Evolutionary conservation across 2,329 filamentous ascomycete genomes (phyloP).

Genomic region (Hymenoscyphus fructigenus): DNA sequence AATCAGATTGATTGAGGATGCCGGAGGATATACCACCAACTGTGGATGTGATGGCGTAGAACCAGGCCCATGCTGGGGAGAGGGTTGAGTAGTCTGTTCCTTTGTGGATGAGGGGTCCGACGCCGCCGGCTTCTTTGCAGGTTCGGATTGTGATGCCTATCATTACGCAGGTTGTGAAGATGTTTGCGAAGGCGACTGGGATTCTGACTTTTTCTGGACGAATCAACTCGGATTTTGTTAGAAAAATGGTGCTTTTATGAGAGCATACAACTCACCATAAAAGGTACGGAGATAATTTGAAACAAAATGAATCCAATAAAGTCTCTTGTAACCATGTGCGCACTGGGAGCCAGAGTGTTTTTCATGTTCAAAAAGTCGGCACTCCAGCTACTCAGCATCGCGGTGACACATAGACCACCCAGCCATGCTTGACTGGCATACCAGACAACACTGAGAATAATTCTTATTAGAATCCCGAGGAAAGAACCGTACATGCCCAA

Average conservation of each 20-base stretch:
- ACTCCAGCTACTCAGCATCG: constrained; percentile 38
- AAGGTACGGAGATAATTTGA: constrained; percentile 37
- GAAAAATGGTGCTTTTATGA: not conserved
- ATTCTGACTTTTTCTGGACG: constrained; percentile 43
- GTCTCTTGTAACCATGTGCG: constrained; percentile 38
- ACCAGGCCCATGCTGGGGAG: not conserved
- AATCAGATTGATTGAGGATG: constrained; percentile 44
- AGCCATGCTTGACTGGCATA: constrained; percentile 37
- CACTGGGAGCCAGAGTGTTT: constrained; percentile 37
- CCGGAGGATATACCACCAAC: constrained; percentile 5
- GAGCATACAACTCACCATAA: not conserved
- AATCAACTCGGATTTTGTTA: constrained; percentile 38
- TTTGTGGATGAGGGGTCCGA: constrained; percentile 27
- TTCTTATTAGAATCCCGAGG: constrained; percentile 39
- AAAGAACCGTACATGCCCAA: constrained; percentile 41
- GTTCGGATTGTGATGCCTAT: not conserved
- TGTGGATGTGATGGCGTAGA: constrained; percentile 7
- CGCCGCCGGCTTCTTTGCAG: constrained; percentile 41
- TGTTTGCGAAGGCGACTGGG: constrained; percentile 40
- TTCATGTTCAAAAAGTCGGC: constrained; percentile 38
- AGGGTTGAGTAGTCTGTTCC: not conserved
- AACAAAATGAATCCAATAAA: constrained; percentile 41
- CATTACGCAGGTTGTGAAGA: constrained; percentile 39
- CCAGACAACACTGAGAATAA: constrained; percentile 39
- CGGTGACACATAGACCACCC: constrained; percentile 42